A percentile compares a stretch with the other conserved stretches of the same genome.
Conservation (phyloP, 192 early-diverging fungal genomes). For the Tieghemiomyces parasiticus region DNA sequence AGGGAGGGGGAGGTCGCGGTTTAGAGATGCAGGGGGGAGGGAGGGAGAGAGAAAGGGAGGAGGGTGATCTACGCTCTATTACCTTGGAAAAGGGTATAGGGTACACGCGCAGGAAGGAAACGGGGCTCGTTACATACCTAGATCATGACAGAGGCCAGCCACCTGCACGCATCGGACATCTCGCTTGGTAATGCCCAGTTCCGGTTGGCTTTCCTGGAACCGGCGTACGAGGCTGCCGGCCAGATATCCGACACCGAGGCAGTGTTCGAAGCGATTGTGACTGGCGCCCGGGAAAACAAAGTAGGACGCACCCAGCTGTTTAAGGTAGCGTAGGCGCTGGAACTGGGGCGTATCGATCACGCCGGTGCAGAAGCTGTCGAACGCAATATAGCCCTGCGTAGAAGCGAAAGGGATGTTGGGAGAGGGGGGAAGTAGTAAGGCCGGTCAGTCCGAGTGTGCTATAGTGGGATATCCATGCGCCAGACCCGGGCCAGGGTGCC, state of each 20-base stretch:
- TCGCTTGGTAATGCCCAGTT: conserved; percentile 54
- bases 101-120: too few species aligned
- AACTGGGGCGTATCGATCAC: conserved; percentile 92
- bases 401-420: conserved; percentile 11
- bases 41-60: too few species aligned
- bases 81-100: too few species aligned
- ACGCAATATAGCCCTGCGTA: conserved; percentile 50
- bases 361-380: conserved; percentile 45
- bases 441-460: background rate
- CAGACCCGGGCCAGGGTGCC: background rate
- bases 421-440: conserved; percentile 10
- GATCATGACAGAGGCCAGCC: conserved; percentile 88
- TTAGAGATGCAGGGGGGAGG: too few species aligned
- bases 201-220: conserved; percentile 57
- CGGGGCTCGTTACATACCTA: too few species aligned
- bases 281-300: conserved; percentile 84
- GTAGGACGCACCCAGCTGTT: conserved; percentile 75
- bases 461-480: background rate
- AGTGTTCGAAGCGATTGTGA: conserved; percentile 97
- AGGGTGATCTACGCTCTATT: too few species aligned
- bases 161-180: conserved; percentile 78
- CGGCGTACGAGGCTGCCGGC: conserved; percentile 56
- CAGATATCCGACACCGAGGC: conserved; percentile 72
- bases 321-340: conserved; percentile 85
- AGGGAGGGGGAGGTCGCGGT: too few species aligned